Base-by-base conservation (phyloP, 2,329 filamentous ascomycete genomes). In the Trichoderma sp. region DNA sequence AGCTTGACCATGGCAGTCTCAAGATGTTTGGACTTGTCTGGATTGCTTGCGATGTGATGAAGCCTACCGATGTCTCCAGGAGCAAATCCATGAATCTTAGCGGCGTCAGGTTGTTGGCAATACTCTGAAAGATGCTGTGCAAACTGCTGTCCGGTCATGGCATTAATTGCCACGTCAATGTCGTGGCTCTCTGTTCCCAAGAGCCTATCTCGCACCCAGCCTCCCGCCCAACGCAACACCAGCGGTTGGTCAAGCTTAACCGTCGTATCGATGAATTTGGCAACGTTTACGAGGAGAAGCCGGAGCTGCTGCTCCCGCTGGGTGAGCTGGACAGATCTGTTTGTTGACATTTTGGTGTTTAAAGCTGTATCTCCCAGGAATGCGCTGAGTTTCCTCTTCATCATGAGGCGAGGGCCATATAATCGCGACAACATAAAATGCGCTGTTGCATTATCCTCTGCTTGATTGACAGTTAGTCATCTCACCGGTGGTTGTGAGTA, bases 21-120 rank as follows among this genome's bases (percentile, higher is more conserved):
- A 15, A 98, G 88, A 79, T 98, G 93, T 83, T 98, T 98, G 24
- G 94, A 97, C 83, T 97, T 98, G 78, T 98, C 94, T 0, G 95
- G 95, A 80, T 98, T 98, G 71, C 92, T 92, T 67, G 92, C 91
- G 75, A 98, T 95, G 81, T 94, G 97, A 85, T 98, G 92, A 36
- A 98, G 86, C 74, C 89, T 91, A 6, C 92, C 91, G 68, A 96
- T 85, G 71, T 91, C 90, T 67, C 87, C 86, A 21, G 82, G 79
- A 34, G 80, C 80, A 63, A 91, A 85, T 11, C 81, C 82, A 76
- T 95, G 91, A 77, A 89, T 90, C 66, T 87, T 83, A 12, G 88
- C 82, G 72, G 90, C 89, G 5, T 86, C 87, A 0, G 88, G 84
- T 30, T 85, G 82, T 64, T 88, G 87, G 78, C 93, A 91, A 77